These are phyloP conservation scores for Mixia osmundae DNA, from an alignment of 1,284 basidiomycete species.

Conservation along the genomic window DNA sequence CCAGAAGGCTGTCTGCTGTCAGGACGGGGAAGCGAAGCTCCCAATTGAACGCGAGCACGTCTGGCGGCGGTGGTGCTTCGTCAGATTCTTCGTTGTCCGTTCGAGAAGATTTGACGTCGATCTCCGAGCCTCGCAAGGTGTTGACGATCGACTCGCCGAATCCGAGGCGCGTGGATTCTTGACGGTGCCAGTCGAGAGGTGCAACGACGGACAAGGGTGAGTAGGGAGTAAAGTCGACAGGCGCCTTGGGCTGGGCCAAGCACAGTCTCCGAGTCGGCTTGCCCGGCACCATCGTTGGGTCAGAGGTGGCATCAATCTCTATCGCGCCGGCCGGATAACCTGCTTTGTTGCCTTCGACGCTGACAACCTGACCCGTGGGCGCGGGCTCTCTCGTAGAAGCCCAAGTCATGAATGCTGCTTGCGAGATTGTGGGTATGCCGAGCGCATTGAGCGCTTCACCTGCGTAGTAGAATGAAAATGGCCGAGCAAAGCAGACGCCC, in stretches of 20 bases:
- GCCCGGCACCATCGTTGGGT: constrained; percentile 11
- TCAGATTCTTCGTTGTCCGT: neutral
- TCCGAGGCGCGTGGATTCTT: constrained; percentile 6
- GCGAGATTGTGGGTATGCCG: constrained; percentile 16
- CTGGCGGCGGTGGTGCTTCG: constrained; percentile 7
- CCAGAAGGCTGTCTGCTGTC: constrained; percentile 5
- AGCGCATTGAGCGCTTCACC: constrained; percentile 11
- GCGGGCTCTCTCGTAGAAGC: constrained; percentile 8
- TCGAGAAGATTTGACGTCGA: constrained; percentile 10
- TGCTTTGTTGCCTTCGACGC: constrained; percentile 8
- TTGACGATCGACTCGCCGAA: constrained; percentile 17
- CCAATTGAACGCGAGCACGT: constrained; percentile 19
- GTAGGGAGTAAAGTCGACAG: constrained; percentile 14
- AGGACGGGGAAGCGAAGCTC: constrained; percentile 18
- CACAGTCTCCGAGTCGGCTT: constrained; percentile 17
- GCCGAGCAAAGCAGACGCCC: constrained; percentile 15
- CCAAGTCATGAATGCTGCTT: constrained; percentile 16
- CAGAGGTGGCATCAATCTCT: constrained; percentile 14
- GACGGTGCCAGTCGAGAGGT: constrained; percentile 11
- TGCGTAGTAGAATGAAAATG: constrained; percentile 19
- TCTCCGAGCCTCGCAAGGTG: constrained; percentile 5
- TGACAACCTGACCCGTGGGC: constrained; percentile 17
- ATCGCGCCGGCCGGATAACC: constrained; percentile 13
- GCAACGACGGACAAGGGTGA: constrained; percentile 17
- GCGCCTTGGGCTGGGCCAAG: constrained; percentile 9